Conservation (phyloP, 805 yeast genomes). For the Metschnikowia dekortorum region DNA sequence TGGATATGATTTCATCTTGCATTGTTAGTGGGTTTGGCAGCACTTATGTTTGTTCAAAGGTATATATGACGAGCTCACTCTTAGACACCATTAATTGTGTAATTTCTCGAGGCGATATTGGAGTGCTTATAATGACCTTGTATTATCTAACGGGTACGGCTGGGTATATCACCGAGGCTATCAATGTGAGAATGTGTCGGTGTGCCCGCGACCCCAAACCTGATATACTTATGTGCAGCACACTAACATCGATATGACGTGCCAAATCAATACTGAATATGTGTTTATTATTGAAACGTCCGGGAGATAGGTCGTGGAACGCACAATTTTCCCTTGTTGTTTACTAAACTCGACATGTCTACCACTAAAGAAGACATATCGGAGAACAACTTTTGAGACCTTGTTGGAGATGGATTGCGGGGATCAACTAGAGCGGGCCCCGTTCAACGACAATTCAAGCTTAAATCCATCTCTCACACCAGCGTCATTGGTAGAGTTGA, state of each 20-base stretch:
- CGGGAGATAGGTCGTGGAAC: no score
- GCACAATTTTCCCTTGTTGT: no score
- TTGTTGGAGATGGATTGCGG: no score
- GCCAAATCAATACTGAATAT: background rate
- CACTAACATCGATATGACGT: background rate
- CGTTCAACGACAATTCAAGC: conserved; percentile 29
- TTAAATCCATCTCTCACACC: conserved; percentile 39
- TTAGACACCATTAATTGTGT: background rate
- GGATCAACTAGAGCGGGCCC: conserved; percentile 1
- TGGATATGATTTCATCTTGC: conserved; percentile 35
- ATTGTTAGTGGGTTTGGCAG: conserved; percentile 15
- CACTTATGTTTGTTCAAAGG: background rate
- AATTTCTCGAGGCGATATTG: no score
- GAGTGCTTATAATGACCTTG: no score
- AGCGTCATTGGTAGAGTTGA: conserved; percentile 12
- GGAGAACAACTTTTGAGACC: background rate
- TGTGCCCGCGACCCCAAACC: background rate
- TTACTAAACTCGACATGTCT: no score
- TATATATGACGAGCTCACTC: background rate
- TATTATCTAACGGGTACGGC: no score
- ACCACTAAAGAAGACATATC: no score
- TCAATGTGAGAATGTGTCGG: no score
- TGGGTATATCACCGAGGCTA: background rate
- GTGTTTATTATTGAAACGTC: no score
- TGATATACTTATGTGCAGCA: background rate